These are phyloP conservation scores for Pinus albicaulis DNA, from an alignment of 75 land plant species.

Conservation along the genomic window DNA sequence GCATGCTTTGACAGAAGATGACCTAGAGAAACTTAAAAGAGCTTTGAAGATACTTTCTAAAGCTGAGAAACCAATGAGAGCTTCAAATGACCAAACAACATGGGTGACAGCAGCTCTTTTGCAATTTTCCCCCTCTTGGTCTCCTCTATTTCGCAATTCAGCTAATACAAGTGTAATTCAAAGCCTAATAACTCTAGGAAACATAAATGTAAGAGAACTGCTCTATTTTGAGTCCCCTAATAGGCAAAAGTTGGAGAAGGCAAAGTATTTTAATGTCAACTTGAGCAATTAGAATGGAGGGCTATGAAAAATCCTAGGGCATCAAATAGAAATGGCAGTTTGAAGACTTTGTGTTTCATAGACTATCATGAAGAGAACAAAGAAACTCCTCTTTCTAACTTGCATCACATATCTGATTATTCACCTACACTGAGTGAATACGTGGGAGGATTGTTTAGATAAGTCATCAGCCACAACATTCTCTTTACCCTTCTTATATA, in stretches of 20 bases:
- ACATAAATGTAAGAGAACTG: slow-evolving; percentile 14
- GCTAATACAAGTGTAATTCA: slow-evolving; percentile 21
- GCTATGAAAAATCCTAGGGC: neutral
- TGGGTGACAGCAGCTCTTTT: slow-evolving; percentile 40
- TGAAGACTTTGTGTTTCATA: neutral
- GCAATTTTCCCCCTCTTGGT: slow-evolving; percentile 25
- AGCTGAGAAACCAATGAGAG: slow-evolving; percentile 37
- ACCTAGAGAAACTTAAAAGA: slow-evolving; percentile 18
- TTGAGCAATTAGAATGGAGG: neutral
- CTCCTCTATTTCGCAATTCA: slow-evolving; percentile 23
- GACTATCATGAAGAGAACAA: neutral
- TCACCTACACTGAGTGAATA: too few relatives aligned
- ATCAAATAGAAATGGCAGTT: neutral
- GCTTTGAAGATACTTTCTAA: slow-evolving; percentile 35
- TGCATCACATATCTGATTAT: too few relatives aligned
- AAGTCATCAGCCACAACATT: too few relatives aligned
- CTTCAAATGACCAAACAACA: slow-evolving; percentile 30
- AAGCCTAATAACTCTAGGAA: slow-evolving; percentile 19
- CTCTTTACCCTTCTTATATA: too few relatives aligned
- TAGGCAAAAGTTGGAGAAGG: slow-evolving; percentile 11
- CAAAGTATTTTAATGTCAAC: neutral
- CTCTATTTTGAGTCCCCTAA: slow-evolving; percentile 13
- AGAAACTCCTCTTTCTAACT: neutral
- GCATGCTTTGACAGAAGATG: slow-evolving; percentile 25
- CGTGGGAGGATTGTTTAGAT: too few relatives aligned